Conservation (phyloP, 2,329 filamentous ascomycete species). For the Trichoderma breve region DNA sequence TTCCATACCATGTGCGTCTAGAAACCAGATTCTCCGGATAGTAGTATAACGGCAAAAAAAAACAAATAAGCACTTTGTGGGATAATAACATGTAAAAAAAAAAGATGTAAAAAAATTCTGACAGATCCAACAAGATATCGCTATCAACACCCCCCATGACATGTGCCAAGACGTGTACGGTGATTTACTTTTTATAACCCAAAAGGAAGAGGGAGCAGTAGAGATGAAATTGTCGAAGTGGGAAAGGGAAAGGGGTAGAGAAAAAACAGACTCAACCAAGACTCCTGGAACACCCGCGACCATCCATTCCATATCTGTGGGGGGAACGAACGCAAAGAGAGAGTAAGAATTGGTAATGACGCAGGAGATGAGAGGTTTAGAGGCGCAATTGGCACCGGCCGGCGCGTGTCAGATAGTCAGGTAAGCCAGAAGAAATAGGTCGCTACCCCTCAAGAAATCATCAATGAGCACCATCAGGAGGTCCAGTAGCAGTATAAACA, state of each 20-base stretch:
- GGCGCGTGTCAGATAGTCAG: neutral
- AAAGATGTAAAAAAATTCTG: slow-evolving; percentile 1
- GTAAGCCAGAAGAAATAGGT: neutral
- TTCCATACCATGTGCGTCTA: slow-evolving; percentile 13
- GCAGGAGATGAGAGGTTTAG: neutral
- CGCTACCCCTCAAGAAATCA: neutral
- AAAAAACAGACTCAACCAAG: slow-evolving; percentile 6
- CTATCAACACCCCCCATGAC: slow-evolving; percentile 19
- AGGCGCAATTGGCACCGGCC: neutral
- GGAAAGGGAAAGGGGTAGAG: neutral
- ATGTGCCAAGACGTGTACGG: slow-evolving; percentile 19
- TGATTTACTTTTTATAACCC: slow-evolving; percentile 19
- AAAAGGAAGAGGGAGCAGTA: slow-evolving; percentile 11
- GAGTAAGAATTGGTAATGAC: slow-evolving; percentile 12
- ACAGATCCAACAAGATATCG: slow-evolving; percentile 19
- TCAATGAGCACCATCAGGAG: slow-evolving; percentile 1
- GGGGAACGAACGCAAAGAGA: slow-evolving; percentile 17
- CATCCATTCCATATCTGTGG: slow-evolving; percentile 14
- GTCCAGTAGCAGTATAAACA: slow-evolving; percentile 13
- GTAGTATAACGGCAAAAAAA: neutral
- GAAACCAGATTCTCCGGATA: slow-evolving; percentile 10
- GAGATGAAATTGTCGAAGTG: slow-evolving; percentile 4
- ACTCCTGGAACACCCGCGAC: slow-evolving; percentile 26
- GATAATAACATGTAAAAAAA: neutral
- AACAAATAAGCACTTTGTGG: neutral